A percentile compares a stretch with the other conserved stretches of the same genome.
These are phyloP conservation scores for Linaria vulgaris DNA, from an alignment of 257 asterid genomes.

Conservation along the genomic window DNA sequence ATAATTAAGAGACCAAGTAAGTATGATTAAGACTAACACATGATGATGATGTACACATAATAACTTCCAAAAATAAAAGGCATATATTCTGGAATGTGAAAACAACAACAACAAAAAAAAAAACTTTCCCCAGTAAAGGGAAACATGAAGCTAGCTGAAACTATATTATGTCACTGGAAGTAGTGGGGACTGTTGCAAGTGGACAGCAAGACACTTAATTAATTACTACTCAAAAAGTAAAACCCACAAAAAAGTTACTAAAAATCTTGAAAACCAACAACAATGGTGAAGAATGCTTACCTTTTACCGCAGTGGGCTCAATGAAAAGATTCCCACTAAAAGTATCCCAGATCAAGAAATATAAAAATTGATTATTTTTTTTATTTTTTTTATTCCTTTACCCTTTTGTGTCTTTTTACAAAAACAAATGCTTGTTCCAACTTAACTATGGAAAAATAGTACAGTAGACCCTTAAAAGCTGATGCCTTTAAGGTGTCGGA, in stretches of 20 bases:
- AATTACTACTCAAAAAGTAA: conserved; percentile 18
- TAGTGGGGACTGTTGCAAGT: conserved; percentile 31
- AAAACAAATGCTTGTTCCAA: conserved; percentile 28
- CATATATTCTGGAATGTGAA: conserved; percentile 17
- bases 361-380: neutral
- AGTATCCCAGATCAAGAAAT: conserved; percentile 32
- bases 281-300: conserved; percentile 36
- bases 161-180: conserved; percentile 2
- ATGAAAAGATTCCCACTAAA: conserved; percentile 58
- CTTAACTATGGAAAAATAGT: conserved; percentile 1
- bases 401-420: conserved; percentile 5
- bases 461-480: conserved; percentile 8
- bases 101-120: no score
- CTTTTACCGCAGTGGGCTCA: conserved; percentile 44
- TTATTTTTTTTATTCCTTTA: no score
- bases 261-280: conserved; percentile 21
- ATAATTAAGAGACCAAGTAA: neutral
- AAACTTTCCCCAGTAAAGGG: conserved; percentile 24
- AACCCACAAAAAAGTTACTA: conserved; percentile 22
- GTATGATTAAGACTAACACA: conserved; percentile 8
- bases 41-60: conserved; percentile 9
- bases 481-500: conserved; percentile 18
- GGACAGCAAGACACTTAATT: conserved; percentile 21
- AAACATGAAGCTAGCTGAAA: conserved; percentile 20
- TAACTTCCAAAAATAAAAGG: conserved; percentile 24